Percentiles rank a stretch among this genome's conserved stretches.
Evolutionary conservation across 2,329 filamentous ascomycete genomes (phyloP).

Genomic region (Botrytis fabae): DNA sequence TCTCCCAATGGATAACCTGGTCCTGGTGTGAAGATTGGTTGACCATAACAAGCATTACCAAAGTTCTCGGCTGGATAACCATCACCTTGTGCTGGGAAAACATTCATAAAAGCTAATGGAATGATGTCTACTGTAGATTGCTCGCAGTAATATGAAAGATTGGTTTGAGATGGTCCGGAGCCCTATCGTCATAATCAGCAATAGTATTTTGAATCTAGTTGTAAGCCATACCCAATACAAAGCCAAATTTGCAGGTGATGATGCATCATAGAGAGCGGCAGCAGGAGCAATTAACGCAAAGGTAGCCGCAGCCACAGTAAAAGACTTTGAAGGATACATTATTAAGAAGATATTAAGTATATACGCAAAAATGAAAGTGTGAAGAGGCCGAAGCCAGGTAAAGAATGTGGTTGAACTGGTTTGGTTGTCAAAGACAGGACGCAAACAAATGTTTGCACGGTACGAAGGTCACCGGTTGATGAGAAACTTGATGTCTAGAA

Average conservation of each 20-base stretch:
- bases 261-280: slow-evolving; percentile 38
- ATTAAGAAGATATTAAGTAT: slow-evolving; percentile 32
- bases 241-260: slow-evolving; percentile 45
- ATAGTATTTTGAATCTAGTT: neutral
- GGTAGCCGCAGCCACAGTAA: slow-evolving; percentile 33
- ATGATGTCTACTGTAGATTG: slow-evolving; percentile 46
- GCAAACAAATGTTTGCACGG: slow-evolving; percentile 42
- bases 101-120: slow-evolving; percentile 46
- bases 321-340: slow-evolving; percentile 38
- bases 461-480: slow-evolving; percentile 30
- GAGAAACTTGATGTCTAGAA: slow-evolving; percentile 30
- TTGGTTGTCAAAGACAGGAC: slow-evolving; percentile 40
- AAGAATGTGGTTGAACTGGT: slow-evolving; percentile 37
- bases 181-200: slow-evolving; percentile 39
- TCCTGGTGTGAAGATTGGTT: slow-evolving; percentile 38
- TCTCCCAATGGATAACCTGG: slow-evolving; percentile 35
- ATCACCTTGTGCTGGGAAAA: slow-evolving; percentile 47
- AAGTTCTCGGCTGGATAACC: slow-evolving; percentile 46
- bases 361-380: slow-evolving; percentile 24
- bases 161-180: slow-evolving; percentile 44
- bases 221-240: slow-evolving; percentile 46
- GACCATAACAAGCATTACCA: slow-evolving; percentile 45
- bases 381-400: slow-evolving; percentile 25
- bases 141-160: slow-evolving; percentile 45
- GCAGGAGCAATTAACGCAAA: slow-evolving; percentile 34